Evolutionary conservation across 257 asterid genomes (phyloP).

Genomic region (Cruciata laevipes): DNA sequence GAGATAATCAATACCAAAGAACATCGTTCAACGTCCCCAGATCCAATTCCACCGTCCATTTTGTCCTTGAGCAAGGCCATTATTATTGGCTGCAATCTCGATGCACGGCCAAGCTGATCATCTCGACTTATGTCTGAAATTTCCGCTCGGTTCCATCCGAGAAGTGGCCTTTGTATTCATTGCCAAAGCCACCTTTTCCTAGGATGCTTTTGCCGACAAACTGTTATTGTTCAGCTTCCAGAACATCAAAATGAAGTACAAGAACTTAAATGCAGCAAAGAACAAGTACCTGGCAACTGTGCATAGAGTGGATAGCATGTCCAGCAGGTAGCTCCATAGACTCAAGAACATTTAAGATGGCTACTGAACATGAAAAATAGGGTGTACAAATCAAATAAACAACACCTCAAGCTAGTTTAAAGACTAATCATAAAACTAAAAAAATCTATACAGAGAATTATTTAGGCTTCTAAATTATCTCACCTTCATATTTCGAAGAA

Average conservation of each 20-base stretch:
- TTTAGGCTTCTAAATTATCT: background rate
- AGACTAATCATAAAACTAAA: background rate
- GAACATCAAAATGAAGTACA: conserved; percentile 10
- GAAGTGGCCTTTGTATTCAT: conserved; percentile 78
- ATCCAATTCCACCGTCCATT: too few relatives aligned
- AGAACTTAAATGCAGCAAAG: conserved; percentile 3
- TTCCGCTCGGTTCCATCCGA: conserved; percentile 72
- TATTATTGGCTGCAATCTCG: too few relatives aligned
- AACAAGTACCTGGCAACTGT: conserved; percentile 70
- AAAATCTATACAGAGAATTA: background rate
- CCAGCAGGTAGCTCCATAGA: conserved; percentile 74
- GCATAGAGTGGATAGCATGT: conserved; percentile 75
- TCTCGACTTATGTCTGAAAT: conserved; percentile 90
- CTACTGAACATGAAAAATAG: conserved; percentile 44
- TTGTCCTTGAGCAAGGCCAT: too few relatives aligned
- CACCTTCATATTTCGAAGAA: conserved; percentile 68
- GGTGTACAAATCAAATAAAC: conserved; percentile 10
- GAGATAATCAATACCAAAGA: too few relatives aligned
- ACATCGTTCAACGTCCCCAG: too few relatives aligned
- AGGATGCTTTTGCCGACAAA: conserved; percentile 59
- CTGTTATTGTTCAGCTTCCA: conserved; percentile 95
- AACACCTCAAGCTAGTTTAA: background rate
- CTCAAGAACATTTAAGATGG: conserved; percentile 68
- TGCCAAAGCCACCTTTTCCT: conserved; percentile 94
- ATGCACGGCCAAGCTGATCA: conserved; percentile 93